Evolutionary conservation across 2,329 filamentous ascomycete genomes (phyloP).

Genomic region (Exophiala sp.): DNA sequence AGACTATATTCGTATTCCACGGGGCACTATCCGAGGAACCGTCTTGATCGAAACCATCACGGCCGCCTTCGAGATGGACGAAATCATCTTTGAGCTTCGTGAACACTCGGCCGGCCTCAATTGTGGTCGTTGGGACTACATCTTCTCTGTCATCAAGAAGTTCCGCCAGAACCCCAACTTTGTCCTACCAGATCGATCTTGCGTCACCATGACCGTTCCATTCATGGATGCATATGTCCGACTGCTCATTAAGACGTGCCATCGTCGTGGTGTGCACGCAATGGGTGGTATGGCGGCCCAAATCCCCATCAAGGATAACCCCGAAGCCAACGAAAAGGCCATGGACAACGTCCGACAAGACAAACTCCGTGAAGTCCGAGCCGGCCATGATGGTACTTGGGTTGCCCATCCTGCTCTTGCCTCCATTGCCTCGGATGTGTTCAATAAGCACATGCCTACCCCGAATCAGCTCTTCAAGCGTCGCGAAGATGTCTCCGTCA

Average conservation of each 20-base stretch:
- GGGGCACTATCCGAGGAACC: slow-evolving; percentile 89
- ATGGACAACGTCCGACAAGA: slow-evolving; percentile 91
- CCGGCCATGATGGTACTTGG: slow-evolving; percentile 96
- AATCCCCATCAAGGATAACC: slow-evolving; percentile 96
- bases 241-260: slow-evolving; percentile 96
- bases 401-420: slow-evolving; percentile 94
- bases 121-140: slow-evolving; percentile 99
- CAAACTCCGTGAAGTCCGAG: slow-evolving; percentile 91
- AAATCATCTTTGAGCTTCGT: slow-evolving; percentile 98
- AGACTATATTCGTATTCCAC: slow-evolving; percentile 81
- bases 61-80: slow-evolving; percentile 98
- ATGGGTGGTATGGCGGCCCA: slow-evolving; percentile 99
- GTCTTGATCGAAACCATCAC: slow-evolving; percentile 97
- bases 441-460: slow-evolving; percentile 98
- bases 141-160: slow-evolving; percentile 99
- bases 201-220: slow-evolving; percentile 94
- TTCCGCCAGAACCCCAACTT: slow-evolving; percentile 94
- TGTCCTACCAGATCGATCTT: slow-evolving; percentile 81
- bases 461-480: slow-evolving; percentile 92
- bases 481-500: slow-evolving; percentile 80
- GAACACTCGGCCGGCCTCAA: slow-evolving; percentile 95
- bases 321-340: slow-evolving; percentile 81
- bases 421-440: slow-evolving; percentile 78
- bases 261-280: slow-evolving; percentile 91
- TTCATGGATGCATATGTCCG: slow-evolving; percentile 99